phyloP scores from a whole-genome alignment of 2,329 filamentous ascomycete genomes.

The Trichoderma citrinoviride region DNA sequence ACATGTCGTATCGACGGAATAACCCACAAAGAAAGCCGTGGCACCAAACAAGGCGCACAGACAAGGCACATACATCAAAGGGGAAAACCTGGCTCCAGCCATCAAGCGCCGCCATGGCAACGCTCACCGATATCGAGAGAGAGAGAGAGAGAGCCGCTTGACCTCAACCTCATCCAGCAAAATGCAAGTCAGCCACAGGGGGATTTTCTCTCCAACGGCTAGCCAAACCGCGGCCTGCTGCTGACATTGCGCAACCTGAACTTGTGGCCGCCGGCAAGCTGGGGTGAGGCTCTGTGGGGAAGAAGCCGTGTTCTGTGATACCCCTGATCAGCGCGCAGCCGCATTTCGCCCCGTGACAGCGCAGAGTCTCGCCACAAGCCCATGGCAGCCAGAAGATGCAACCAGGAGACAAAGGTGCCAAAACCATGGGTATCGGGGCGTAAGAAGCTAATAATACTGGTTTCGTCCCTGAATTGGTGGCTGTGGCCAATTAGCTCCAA shows the following conservation, averaged over 20 bases:
- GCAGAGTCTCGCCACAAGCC: neutral
- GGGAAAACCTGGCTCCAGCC: neutral
- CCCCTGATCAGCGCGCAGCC: neutral
- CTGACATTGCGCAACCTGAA: constrained; percentile 22
- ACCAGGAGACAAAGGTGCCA: neutral
- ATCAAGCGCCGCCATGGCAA: neutral
- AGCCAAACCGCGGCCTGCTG: constrained; percentile 23
- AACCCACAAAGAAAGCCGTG: neutral
- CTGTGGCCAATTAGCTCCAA: constrained; percentile 14
- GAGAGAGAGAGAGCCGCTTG: neutral
- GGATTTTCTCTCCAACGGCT: neutral
- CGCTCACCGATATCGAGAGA: too few relatives aligned
- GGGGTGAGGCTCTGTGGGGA: neutral
- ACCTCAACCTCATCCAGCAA: neutral
- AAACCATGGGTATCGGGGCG: neutral
- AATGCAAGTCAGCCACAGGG: neutral
- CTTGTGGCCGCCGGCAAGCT: neutral
- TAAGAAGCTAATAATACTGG: neutral
- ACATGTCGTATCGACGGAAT: neutral
- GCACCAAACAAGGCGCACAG: neutral
- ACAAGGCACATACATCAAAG: neutral
- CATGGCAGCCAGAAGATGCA: neutral
- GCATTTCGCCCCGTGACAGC: neutral
- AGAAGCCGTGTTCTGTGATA: neutral
- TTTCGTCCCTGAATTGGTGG: constrained; percentile 16